phyloP scores from a whole-genome alignment of 2,329 filamentous ascomycete species.

The Celoporthe dispersa region DNA sequence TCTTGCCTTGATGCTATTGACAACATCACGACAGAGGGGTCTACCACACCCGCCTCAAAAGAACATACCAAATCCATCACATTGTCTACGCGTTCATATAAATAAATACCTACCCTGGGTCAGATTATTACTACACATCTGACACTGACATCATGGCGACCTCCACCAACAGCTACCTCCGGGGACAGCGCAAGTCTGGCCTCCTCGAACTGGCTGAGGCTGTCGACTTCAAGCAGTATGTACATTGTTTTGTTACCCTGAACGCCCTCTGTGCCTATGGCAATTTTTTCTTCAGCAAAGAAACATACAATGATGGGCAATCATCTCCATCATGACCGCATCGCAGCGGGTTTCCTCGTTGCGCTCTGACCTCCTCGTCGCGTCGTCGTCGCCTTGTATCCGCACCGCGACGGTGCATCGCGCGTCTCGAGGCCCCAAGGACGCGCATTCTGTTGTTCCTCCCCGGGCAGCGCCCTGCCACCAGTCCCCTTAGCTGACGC shows the following conservation, averaged over 20 bases:
- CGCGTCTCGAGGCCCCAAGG: not conserved
- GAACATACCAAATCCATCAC: slow-evolving; percentile 40
- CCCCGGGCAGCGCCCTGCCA: not conserved
- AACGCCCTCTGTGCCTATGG: not conserved
- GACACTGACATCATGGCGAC: slow-evolving; percentile 56
- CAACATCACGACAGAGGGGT: slow-evolving; percentile 14
- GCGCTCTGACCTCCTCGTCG: not conserved
- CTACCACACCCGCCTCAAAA: slow-evolving; percentile 17
- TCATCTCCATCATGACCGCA: not conserved
- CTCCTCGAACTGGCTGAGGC: slow-evolving; percentile 74
- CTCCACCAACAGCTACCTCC: slow-evolving; percentile 70
- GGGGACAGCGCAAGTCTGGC: slow-evolving; percentile 81
- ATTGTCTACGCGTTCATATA: slow-evolving; percentile 30
- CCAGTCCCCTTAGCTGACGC: slow-evolving; percentile 23
- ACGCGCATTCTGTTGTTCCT: not conserved
- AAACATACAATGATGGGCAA: not conserved
- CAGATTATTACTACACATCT: slow-evolving; percentile 36
- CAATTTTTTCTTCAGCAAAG: not conserved
- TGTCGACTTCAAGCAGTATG: slow-evolving; percentile 75
- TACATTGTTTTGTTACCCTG: slow-evolving; percentile 32
- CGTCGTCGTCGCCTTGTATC: slow-evolving; percentile 14
- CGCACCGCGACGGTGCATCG: not conserved
- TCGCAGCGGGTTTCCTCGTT: not conserved
- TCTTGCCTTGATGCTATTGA: slow-evolving; percentile 19
- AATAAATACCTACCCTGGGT: slow-evolving; percentile 33